These are phyloP conservation scores for Pyrenochaeta sp. DNA, from an alignment of 2,329 filamentous ascomycete genomes.

Conservation along the genomic window DNA sequence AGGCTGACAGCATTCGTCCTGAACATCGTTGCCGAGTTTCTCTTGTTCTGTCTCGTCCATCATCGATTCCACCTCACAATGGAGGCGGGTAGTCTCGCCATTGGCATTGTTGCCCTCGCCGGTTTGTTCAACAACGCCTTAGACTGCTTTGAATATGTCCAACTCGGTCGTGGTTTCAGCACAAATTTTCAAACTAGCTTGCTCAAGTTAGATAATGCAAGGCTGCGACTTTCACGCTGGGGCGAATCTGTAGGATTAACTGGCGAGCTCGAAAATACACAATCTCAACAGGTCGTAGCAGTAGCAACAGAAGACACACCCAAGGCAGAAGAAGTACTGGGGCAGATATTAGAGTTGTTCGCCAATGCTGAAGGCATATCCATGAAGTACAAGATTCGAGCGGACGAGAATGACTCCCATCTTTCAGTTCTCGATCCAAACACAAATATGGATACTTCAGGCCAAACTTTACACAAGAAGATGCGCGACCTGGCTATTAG, in stretches of 20 bases:
- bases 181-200: slow-evolving; percentile 28
- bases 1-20: no score
- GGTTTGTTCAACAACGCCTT: slow-evolving; percentile 29
- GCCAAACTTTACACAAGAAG: slow-evolving; percentile 30
- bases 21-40: no score
- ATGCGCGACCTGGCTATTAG: slow-evolving; percentile 34
- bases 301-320: slow-evolving; percentile 10
- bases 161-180: slow-evolving; percentile 25
- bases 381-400: slow-evolving; percentile 20
- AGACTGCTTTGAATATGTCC: slow-evolving; percentile 33
- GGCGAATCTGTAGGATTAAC: slow-evolving; percentile 34
- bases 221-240: slow-evolving; percentile 43
- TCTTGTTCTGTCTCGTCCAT: no score
- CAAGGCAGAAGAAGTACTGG: slow-evolving; percentile 23
- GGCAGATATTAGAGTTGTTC: slow-evolving; percentile 33
- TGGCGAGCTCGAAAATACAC: no score
- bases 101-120: slow-evolving; percentile 27
- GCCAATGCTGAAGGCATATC: slow-evolving; percentile 31
- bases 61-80: slow-evolving; percentile 12
- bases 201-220: slow-evolving; percentile 42
- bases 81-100: slow-evolving; percentile 23
- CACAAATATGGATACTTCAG: slow-evolving; percentile 26
- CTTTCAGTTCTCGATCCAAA: slow-evolving; percentile 16
- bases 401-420: slow-evolving; percentile 9
- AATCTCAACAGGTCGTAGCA: slow-evolving; percentile 23